Conservation (phyloP, 202 grass and related monocot genomes). For the Schoenoplectus tabernaemontani region DNA sequence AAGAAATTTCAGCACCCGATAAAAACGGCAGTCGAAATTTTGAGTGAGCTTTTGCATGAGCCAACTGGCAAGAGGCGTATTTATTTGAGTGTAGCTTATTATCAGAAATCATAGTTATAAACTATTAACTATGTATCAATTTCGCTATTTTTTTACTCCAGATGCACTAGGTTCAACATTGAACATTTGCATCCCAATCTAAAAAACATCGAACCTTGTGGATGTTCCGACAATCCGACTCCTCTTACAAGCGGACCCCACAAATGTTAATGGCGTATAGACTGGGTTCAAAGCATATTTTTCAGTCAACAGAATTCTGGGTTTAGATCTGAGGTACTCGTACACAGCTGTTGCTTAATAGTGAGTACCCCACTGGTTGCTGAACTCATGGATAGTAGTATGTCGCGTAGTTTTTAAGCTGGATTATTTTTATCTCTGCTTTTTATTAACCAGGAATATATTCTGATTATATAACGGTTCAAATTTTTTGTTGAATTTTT, state of each 20-base stretch:
- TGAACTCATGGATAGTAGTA: too few relatives aligned
- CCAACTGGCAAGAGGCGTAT: neutral
- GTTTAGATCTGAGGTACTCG: neutral
- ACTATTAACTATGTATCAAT: neutral
- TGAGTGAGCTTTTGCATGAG: neutral
- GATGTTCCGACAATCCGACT: neutral
- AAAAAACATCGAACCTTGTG: neutral
- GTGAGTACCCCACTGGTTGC: neutral
- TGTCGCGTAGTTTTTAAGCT: too few relatives aligned
- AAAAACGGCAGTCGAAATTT: neutral
- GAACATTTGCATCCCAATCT: neutral
- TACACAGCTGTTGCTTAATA: neutral
- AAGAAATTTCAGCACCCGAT: neutral
- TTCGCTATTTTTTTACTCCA: neutral
- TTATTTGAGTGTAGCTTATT: neutral
- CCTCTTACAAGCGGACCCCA: neutral
- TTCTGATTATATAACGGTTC: too few relatives aligned
- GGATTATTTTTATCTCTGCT: too few relatives aligned
- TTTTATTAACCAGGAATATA: too few relatives aligned
- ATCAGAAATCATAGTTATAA: neutral
- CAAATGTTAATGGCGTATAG: neutral
- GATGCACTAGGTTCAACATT: neutral
- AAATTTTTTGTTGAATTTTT: too few relatives aligned
- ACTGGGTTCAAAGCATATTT: neutral
- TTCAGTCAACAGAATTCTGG: neutral